Conservation (phyloP, 2,329 filamentous ascomycete genomes). For the Alternaria postmessia region DNA sequence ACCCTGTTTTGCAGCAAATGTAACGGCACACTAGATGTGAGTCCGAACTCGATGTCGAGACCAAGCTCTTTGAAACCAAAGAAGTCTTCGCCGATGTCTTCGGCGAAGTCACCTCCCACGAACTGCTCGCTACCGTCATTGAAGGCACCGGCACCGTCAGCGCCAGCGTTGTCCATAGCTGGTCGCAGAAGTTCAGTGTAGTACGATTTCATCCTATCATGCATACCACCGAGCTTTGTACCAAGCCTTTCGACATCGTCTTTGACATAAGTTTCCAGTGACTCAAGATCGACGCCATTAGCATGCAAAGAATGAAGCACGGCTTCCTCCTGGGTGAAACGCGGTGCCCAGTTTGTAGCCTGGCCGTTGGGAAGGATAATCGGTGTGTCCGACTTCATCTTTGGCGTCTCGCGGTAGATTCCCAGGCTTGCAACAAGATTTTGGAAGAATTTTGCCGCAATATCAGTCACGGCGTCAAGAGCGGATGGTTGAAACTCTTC, state of each 20-base stretch:
- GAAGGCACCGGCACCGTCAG: conserved; percentile 89
- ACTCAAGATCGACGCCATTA: conserved; percentile 82
- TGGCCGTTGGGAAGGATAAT: conserved; percentile 36
- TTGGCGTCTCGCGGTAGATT: conserved; percentile 83
- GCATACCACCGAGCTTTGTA: conserved; percentile 79
- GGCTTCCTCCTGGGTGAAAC: conserved; percentile 84
- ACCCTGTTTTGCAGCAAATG: conserved; percentile 94
- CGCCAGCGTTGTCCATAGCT: conserved; percentile 77
- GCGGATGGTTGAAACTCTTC: conserved; percentile 97
- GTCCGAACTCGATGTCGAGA: conserved; percentile 88
- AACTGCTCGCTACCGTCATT: conserved; percentile 98
- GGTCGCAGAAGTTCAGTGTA: conserved; percentile 92
- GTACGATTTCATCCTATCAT: conserved; percentile 94
- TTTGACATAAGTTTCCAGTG: conserved; percentile 84
- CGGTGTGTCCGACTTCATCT: conserved; percentile 64
- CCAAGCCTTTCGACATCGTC: conserved; percentile 91
- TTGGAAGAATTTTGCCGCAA: conserved; percentile 87
- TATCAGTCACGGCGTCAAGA: conserved; percentile 86
- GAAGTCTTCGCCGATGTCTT: conserved; percentile 98
- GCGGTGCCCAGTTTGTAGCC: conserved; percentile 63
- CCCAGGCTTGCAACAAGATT: conserved; percentile 83
- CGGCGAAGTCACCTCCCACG: conserved; percentile 93
- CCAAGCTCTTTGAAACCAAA: conserved; percentile 97
- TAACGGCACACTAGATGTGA: conserved; percentile 87
- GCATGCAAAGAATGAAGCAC: conserved; percentile 85